phyloP scores from a whole-genome alignment of 345 rosid genomes.

The Odontarrhena argentea region DNA sequence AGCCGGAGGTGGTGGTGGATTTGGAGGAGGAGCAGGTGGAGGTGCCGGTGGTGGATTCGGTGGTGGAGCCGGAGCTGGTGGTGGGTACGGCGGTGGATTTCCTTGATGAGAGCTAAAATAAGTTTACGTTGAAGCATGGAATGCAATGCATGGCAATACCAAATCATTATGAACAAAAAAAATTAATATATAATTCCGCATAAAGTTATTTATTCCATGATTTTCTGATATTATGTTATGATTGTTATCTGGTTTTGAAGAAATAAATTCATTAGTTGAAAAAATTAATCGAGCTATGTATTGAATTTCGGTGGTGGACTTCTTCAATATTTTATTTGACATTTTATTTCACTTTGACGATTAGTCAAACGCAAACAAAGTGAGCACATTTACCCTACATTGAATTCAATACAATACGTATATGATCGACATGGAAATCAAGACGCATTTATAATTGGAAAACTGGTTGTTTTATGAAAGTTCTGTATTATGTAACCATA shows the following conservation, averaged over 20 bases:
- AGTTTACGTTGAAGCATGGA: slow-evolving; percentile 30
- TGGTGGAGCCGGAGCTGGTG: slow-evolving; percentile 35
- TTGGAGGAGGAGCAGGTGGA: slow-evolving; percentile 39
- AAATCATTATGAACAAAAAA: slow-evolving; percentile 17
- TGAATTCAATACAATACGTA: no score
- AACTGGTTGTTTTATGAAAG: no score
- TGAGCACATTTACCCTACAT: neutral
- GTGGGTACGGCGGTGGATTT: slow-evolving; percentile 37
- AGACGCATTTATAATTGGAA: no score
- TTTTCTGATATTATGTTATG: slow-evolving; percentile 30
- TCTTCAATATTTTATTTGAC: slow-evolving; percentile 15
- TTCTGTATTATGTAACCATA: no score
- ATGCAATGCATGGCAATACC: slow-evolving; percentile 32
- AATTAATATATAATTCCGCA: slow-evolving; percentile 17
- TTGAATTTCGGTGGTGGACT: neutral
- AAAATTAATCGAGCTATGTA: slow-evolving; percentile 8
- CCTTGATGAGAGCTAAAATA: slow-evolving; percentile 21
- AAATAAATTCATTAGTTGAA: slow-evolving; percentile 23
- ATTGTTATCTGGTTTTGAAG: slow-evolving; percentile 9
- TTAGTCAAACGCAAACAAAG: slow-evolving; percentile 20
- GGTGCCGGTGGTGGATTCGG: slow-evolving; percentile 46
- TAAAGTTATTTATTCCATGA: slow-evolving; percentile 27
- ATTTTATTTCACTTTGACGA: neutral
- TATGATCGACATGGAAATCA: no score
- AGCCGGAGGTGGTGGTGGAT: slow-evolving; percentile 45